Evolutionary conservation across 2,329 filamentous ascomycete species (phyloP), one percentile per base, ranked within the genome.

Genomic region (Fusarium oligoseptatum): DNA sequence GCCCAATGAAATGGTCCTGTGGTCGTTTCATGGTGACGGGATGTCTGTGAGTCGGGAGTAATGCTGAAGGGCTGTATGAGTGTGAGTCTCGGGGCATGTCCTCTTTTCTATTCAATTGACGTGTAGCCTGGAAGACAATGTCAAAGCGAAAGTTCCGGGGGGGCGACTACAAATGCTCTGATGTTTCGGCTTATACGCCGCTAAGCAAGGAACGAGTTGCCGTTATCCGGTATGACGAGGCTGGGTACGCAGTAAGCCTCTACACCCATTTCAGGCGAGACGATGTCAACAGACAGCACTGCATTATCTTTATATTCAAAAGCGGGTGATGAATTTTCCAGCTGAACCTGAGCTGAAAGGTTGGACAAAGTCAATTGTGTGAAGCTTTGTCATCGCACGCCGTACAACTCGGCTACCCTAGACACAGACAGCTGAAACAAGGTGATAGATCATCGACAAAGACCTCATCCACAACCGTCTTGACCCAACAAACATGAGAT

Each of bases 1-100:
- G 63, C 27, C 67, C 67, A 3, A 12, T 6, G 24, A 71, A 71
- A 41, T 71, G 65, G 36, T 67, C 67, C n/a, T 34, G 52, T 8
- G 67, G 29, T 34, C 17, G 22, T 32, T 43, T 37, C 69, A 71
- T 71, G 39, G 58, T 57, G 63, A 60, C 22, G 56, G 6, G 56
- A 37, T 27, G 34, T 29, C 60, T 15, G 15, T 41, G 58, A 24
- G 27, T 45, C 11, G 39, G 24, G 8, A 22, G n/a, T 32, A 20
- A 24, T 57, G 55, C 1, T 57, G 9, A 22, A 4, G 20, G 55
- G 8, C 20, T 39, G 4, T 15, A 3, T 37, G 34, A 22, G 10
- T 3, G 14, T 29, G 32, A 15, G 11, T 15, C 20, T 36, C 9
- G 10, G 17, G 22, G n/a, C 6, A 48, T 61, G 4, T 14, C 39